Base-by-base conservation (phyloP, 495 filamentous ascomycete genomes). In the Cudoniella acicularis region DNA sequence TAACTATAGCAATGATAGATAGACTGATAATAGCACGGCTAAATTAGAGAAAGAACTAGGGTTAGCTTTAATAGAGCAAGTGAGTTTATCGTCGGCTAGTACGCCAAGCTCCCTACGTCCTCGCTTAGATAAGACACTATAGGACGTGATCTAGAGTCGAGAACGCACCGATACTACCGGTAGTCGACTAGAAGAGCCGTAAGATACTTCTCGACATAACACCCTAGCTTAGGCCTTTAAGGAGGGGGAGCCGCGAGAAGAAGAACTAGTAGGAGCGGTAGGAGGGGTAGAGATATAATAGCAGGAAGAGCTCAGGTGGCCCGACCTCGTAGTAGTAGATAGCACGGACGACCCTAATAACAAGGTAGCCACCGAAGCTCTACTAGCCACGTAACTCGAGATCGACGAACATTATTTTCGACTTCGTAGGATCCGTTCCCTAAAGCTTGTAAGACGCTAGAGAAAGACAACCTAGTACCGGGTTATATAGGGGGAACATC, bases 61-160 rank as follows among this genome's bases (percentile, higher is more conserved):
- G 41, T 20, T 61, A 41, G 59, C 53, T 62, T 57, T 57, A 20
- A 27, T 10, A 62, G 48, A 62, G 47, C 59, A 57, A 54, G 59
- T 51, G 36, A 20, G 57, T 16, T 57, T 36, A 52, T 57, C 25
- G 36, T 52, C 53, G 22, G 41, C 47, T 36, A 10, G 47, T 21
- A 26, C 47, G 36, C 54, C 36, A 52, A 10, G 24, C 54, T 51
- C 46, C 46, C 53, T 46, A 57, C 11, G 47, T 52, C 56, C 47
- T 52, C 48, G 49, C 48, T 59, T 17, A 20, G 47, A 21, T 20
- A 20, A 59, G 23, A 27, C 56, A 41, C 48, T 17, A 54, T 20
- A 51, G 36, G 27, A 61, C 52, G 54, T 52, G 53, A 57, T 47
- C 36, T 27, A 47, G 48, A 57, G 27, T 57, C 46, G 52, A 26